phyloP scores from a whole-genome alignment of 2,329 filamentous ascomycete genomes.

The Drechslerella stenobrocha region DNA sequence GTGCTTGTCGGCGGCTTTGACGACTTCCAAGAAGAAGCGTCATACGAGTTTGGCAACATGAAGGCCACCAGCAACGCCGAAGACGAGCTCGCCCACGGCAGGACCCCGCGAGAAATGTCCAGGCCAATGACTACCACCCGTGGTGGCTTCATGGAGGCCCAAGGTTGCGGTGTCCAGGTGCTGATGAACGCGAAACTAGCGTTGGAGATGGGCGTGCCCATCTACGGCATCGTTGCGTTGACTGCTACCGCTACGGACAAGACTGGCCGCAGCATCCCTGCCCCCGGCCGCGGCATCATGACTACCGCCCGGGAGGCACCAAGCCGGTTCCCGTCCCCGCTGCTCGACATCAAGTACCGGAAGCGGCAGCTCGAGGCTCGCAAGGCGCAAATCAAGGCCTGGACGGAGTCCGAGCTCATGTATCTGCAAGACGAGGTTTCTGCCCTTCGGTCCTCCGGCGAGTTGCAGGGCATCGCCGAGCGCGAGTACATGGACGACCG shows the following conservation, averaged over 20 bases:
- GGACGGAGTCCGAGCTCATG: slow-evolving; percentile 92
- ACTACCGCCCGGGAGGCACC: slow-evolving; percentile 89
- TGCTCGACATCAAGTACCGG: slow-evolving; percentile 97
- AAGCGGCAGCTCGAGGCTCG: slow-evolving; percentile 91
- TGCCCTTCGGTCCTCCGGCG: slow-evolving; percentile 79
- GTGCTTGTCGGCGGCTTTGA: slow-evolving; percentile 99
- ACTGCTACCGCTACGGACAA: slow-evolving; percentile 98
- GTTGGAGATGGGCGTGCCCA: slow-evolving; percentile 96
- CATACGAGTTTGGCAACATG: slow-evolving; percentile 99
- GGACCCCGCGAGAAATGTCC: slow-evolving; percentile 96
- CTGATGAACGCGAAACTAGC: slow-evolving; percentile 98
- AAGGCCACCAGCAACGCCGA: slow-evolving; percentile 98
- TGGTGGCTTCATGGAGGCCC: slow-evolving; percentile 99
- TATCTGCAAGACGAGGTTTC: slow-evolving; percentile 90
- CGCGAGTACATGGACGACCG: slow-evolving; percentile 84
- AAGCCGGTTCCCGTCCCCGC: slow-evolving; percentile 89
- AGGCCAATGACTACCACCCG: slow-evolving; percentile 94
- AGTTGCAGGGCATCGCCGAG: slow-evolving; percentile 69
- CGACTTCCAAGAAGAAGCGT: slow-evolving; percentile 98
- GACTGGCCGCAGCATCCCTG: slow-evolving; percentile 95
- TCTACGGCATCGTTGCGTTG: slow-evolving; percentile 89
- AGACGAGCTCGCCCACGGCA: slow-evolving; percentile 91
- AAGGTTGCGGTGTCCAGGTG: slow-evolving; percentile 96
- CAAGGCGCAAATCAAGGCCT: slow-evolving; percentile 90
- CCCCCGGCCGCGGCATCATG: slow-evolving; percentile 93